phyloP scores from a whole-genome alignment of 2,329 filamentous ascomycete species.

The Phialophora tarda region DNA sequence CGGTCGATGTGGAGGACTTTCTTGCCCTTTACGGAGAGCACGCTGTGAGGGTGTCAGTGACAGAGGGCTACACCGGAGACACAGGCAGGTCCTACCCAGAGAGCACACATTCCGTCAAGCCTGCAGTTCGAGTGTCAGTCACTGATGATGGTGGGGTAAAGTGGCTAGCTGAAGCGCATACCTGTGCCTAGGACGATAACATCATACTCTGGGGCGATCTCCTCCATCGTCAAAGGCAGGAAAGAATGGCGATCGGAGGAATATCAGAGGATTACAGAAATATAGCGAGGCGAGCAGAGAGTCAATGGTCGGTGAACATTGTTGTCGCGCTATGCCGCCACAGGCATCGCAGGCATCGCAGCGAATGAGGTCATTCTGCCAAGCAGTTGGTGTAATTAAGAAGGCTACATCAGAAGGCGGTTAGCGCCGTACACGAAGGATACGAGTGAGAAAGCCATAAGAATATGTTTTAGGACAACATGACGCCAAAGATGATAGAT shows the following conservation, averaged over 20 bases:
- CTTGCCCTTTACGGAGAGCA: slow-evolving; percentile 97
- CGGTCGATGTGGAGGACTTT: slow-evolving; percentile 99
- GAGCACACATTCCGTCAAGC: slow-evolving; percentile 97
- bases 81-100: slow-evolving; percentile 73
- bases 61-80: background rate
- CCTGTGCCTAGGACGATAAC: slow-evolving; percentile 97
- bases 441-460: too few relatives aligned
- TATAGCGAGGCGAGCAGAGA: slow-evolving; percentile 5
- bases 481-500: too few relatives aligned
- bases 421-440: too few relatives aligned
- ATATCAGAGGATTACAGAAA: slow-evolving; percentile 10
- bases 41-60: slow-evolving; percentile 58
- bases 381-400: too few relatives aligned
- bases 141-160: slow-evolving; percentile 39
- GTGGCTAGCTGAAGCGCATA: slow-evolving; percentile 55
- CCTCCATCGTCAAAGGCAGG: slow-evolving; percentile 74
- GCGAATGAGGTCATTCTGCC: slow-evolving; percentile 26
- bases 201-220: slow-evolving; percentile 98
- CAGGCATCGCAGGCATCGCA: slow-evolving; percentile 9
- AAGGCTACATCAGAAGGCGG: too few relatives aligned
- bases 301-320: slow-evolving; percentile 30
- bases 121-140: slow-evolving; percentile 56
- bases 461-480: too few relatives aligned
- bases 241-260: slow-evolving; percentile 11
- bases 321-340: slow-evolving; percentile 20